Percentiles rank a stretch among this genome's conserved stretches.
Evolutionary conservation across 1,284 basidiomycete genomes (phyloP).

Genomic region (Cystobasidiaceae sp.): DNA sequence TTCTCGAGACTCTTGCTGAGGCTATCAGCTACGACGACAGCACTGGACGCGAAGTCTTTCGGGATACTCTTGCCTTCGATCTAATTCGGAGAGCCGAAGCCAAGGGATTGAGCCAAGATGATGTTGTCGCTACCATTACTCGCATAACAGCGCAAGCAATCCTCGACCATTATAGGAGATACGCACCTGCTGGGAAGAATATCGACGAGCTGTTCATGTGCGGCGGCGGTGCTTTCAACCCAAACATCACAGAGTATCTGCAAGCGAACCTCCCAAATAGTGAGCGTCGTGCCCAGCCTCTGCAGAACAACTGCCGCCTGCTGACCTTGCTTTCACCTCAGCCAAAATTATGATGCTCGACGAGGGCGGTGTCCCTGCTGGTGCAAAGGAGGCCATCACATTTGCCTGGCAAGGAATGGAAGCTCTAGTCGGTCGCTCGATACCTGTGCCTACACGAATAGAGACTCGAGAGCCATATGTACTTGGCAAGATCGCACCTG

Average conservation of each 20-base stretch:
- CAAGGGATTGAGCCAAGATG: constrained; percentile 30
- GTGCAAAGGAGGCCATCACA: constrained; percentile 36
- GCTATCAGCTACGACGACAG: constrained; percentile 18
- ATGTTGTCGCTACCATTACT: constrained; percentile 37
- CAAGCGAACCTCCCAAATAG: constrained; percentile 29
- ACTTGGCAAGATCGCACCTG: constrained; percentile 35
- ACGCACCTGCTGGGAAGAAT: constrained; percentile 32
- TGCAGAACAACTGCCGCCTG: background rate
- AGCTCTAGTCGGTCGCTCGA: constrained; percentile 38
- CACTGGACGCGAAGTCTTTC: constrained; percentile 36
- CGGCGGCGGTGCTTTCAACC: constrained; percentile 37
- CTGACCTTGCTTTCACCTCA: background rate
- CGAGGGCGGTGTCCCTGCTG: constrained; percentile 34
- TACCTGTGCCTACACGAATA: constrained; percentile 35
- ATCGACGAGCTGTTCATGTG: constrained; percentile 39
- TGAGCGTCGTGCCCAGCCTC: background rate
- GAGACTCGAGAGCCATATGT: constrained; percentile 34
- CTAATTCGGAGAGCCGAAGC: constrained; percentile 33
- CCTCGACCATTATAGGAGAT: constrained; percentile 36
- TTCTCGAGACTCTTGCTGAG: background rate
- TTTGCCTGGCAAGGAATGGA: constrained; percentile 39
- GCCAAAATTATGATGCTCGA: constrained; percentile 37
- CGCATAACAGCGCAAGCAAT: constrained; percentile 37
- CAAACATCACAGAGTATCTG: constrained; percentile 34
- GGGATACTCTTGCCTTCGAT: constrained; percentile 35